Evolutionary conservation across 768 basidiomycete genomes (phyloP).

Genomic region (Rubroboletus satanas): DNA sequence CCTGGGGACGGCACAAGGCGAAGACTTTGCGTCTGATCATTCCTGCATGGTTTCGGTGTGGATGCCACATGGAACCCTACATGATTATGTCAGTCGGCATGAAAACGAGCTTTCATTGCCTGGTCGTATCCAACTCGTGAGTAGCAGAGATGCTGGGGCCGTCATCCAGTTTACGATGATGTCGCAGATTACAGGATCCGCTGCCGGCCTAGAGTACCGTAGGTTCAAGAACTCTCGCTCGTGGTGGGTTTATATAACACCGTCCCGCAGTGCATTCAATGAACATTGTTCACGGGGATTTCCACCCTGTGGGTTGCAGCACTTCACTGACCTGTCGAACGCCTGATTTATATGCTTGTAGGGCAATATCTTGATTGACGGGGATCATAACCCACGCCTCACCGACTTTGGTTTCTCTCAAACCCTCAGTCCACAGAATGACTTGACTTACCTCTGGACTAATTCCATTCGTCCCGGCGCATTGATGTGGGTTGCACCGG

Average conservation of each 20-base stretch:
- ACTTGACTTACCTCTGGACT: too few relatives aligned
- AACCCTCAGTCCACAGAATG: too few relatives aligned
- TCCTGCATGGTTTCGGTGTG: slow-evolving; percentile 4
- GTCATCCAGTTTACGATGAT: too few relatives aligned
- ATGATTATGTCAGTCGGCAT: background rate
- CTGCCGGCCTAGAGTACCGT: background rate
- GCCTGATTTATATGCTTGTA: too few relatives aligned
- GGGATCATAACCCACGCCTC: too few relatives aligned
- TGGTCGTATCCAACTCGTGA: background rate
- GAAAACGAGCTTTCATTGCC: background rate
- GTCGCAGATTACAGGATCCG: background rate
- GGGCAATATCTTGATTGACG: too few relatives aligned
- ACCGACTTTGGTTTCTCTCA: too few relatives aligned
- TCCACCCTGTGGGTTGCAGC: background rate
- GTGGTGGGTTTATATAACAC: background rate
- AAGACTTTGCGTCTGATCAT: background rate
- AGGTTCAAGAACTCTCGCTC: background rate
- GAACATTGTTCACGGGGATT: background rate
- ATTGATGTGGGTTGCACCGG: too few relatives aligned
- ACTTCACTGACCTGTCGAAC: background rate
- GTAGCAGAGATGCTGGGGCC: background rate
- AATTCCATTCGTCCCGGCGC: background rate
- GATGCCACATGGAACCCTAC: slow-evolving; percentile 3
- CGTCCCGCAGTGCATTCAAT: background rate
- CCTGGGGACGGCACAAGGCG: background rate